Percentiles rank a stretch among this genome's conserved stretches.
Evolutionary conservation across 768 basidiomycete species (phyloP).

Genomic region (Russula olivacea): DNA sequence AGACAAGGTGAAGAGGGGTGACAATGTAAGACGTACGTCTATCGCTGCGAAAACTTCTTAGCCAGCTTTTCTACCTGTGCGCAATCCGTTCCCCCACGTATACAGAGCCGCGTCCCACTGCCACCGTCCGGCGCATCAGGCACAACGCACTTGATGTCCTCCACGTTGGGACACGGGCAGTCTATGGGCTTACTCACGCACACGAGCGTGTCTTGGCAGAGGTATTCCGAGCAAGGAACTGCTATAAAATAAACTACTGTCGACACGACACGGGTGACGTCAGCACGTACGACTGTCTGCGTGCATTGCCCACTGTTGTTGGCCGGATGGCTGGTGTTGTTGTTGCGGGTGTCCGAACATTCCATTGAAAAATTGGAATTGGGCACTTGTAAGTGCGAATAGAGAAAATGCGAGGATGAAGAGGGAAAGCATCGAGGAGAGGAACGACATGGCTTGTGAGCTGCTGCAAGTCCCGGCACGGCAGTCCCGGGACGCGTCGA

Average conservation of each 20-base stretch:
- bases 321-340: slow-evolving; percentile 21
- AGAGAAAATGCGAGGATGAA: slow-evolving; percentile 11
- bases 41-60: slow-evolving; percentile 34
- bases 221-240: slow-evolving; percentile 71
- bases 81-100: slow-evolving; percentile 61
- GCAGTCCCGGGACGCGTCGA: no score
- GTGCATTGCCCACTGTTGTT: slow-evolving; percentile 22
- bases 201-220: slow-evolving; percentile 69
- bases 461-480: not conserved
- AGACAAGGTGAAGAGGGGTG: not conserved
- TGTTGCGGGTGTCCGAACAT: slow-evolving; percentile 26
- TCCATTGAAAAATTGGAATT: slow-evolving; percentile 25
- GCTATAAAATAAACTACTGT: not conserved
- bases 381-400: slow-evolving; percentile 11
- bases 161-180: slow-evolving; percentile 71
- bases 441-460: not conserved
- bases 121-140: slow-evolving; percentile 52
- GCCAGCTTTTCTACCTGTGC: slow-evolving; percentile 52
- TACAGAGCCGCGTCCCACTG: slow-evolving; percentile 62
- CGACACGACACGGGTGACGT: not conserved
- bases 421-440: not conserved
- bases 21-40: slow-evolving; percentile 13
- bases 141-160: slow-evolving; percentile 72
- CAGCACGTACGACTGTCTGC: slow-evolving; percentile 21
- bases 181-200: slow-evolving; percentile 59